These are phyloP conservation scores for Syncephalis plumigaleata DNA, from an alignment of 371 early-diverging fungal genomes.

Conservation along the genomic window DNA sequence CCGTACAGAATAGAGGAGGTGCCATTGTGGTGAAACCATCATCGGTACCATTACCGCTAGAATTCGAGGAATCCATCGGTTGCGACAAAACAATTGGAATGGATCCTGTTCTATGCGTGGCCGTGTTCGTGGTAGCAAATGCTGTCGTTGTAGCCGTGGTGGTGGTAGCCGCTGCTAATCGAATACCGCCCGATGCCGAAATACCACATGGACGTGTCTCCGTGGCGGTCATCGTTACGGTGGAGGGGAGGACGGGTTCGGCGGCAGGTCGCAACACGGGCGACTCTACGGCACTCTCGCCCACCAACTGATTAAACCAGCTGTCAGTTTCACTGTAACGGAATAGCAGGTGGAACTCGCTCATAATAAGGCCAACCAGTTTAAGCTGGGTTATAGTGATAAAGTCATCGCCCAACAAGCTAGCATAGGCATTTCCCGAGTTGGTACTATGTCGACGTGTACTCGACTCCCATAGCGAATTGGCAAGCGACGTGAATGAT, in stretches of 20 bases:
- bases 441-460: no score
- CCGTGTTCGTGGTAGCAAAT: neutral
- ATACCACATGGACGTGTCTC: neutral
- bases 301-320: slow-evolving; percentile 20
- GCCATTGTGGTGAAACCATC: neutral
- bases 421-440: slow-evolving; percentile 1
- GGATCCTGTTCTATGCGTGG: neutral
- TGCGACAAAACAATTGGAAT: neutral
- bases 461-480: no score
- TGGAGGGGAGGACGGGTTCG: neutral
- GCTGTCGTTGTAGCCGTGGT: neutral
- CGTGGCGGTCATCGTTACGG: neutral
- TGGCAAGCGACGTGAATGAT: no score
- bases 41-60: neutral
- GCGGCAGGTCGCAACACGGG: neutral
- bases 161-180: neutral
- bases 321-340: slow-evolving; percentile 16
- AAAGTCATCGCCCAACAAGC: slow-evolving; percentile 13
- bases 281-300: slow-evolving; percentile 7
- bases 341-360: slow-evolving; percentile 17
- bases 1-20: neutral
- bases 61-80: neutral
- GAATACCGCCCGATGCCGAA: neutral
- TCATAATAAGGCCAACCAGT: slow-evolving; percentile 14
- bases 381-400: slow-evolving; percentile 11